Conservation (phyloP, 345 rosid species). For the Eucalyptus erythrocorys region DNA sequence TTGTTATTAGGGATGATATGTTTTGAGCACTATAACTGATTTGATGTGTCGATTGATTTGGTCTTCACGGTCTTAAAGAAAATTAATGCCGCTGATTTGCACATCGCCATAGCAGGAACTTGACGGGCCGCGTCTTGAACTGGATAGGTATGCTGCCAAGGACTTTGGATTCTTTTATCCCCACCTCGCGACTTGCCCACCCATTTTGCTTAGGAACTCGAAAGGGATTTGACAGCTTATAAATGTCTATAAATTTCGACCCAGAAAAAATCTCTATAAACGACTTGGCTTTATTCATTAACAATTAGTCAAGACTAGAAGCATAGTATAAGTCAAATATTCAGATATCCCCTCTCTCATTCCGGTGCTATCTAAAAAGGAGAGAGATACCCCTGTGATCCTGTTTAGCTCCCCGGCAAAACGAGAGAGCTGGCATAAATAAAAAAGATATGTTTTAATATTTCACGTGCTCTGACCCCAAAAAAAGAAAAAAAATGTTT, state of each 20-base stretch:
- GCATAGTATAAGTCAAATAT: no score
- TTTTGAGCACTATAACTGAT: neutral
- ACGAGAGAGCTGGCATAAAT: neutral
- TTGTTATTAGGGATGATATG: neutral
- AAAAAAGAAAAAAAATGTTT: neutral
- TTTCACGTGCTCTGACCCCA: neutral
- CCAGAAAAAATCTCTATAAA: neutral
- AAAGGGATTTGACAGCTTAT: neutral
- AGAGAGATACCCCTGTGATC: neutral
- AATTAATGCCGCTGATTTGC: neutral
- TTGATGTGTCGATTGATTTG: neutral
- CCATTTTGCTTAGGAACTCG: neutral
- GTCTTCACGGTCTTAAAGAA: neutral
- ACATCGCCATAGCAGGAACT: neutral
- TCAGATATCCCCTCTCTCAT: no score
- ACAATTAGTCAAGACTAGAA: neutral
- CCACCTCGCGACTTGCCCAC: no score
- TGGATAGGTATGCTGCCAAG: neutral
- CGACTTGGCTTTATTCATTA: neutral
- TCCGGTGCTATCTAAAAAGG: no score
- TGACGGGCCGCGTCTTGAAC: neutral
- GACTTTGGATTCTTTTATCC: neutral
- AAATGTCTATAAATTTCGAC: neutral
- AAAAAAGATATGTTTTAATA: neutral
- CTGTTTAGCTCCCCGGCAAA: neutral